phyloP scores from a whole-genome alignment of 2,329 filamentous ascomycete genomes.

The Penicillium paneum region DNA sequence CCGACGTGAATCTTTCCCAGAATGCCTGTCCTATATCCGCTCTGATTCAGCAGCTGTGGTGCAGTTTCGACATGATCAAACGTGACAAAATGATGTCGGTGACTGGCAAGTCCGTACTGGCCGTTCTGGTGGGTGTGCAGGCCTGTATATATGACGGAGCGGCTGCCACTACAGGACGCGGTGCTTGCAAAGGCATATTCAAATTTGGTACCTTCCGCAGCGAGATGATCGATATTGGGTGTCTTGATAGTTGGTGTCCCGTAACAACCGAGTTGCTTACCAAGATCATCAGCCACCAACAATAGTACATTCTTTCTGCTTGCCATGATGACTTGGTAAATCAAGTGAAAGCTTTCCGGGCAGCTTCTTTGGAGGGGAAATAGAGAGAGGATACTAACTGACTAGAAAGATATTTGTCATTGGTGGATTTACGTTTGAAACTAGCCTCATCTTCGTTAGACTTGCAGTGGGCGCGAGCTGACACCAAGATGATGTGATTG shows the following conservation, averaged over 20 bases:
- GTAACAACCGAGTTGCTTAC: slow-evolving; percentile 40
- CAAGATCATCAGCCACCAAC: slow-evolving; percentile 46
- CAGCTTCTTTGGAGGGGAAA: no score
- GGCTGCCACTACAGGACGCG: slow-evolving; percentile 50
- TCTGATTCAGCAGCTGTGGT: slow-evolving; percentile 39
- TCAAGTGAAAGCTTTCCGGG: background rate
- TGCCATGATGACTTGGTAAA: background rate
- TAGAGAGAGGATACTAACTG: background rate
- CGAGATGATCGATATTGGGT: slow-evolving; percentile 44
- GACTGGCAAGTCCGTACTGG: slow-evolving; percentile 45
- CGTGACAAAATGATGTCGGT: slow-evolving; percentile 45
- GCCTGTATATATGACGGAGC: slow-evolving; percentile 50
- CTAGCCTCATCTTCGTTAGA: background rate
- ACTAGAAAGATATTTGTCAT: background rate
- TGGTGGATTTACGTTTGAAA: background rate
- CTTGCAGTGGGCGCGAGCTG: background rate
- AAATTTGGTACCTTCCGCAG: slow-evolving; percentile 38
- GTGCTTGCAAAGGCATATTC: slow-evolving; percentile 24
- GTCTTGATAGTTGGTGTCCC: slow-evolving; percentile 29
- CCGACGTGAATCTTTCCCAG: slow-evolving; percentile 52
- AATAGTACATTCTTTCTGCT: slow-evolving; percentile 37
- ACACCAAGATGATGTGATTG: slow-evolving; percentile 2
- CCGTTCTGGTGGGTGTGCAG: slow-evolving; percentile 49
- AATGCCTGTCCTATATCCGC: slow-evolving; percentile 48
- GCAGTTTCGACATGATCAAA: slow-evolving; percentile 45